Conservation (phyloP, 768 basidiomycete genomes). For the Suillus spraguei region DNA sequence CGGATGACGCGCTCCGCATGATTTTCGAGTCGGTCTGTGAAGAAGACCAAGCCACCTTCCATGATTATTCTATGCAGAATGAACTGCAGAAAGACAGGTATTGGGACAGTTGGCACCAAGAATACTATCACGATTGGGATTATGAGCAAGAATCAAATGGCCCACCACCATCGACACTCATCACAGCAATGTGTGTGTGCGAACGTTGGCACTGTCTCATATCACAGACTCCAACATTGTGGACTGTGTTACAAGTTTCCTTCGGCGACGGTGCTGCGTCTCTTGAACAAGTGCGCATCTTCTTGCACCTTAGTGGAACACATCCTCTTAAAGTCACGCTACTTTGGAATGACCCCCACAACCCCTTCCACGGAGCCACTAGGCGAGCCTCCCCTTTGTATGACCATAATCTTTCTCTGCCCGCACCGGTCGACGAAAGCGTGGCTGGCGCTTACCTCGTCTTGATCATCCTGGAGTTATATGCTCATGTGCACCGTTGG, state of each 20-base stretch:
- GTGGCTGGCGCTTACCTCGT: neutral
- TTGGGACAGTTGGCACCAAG: neutral
- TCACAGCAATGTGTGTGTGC: neutral
- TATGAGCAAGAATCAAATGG: neutral
- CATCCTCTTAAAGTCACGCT: neutral
- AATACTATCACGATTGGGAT: neutral
- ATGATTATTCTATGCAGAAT: neutral
- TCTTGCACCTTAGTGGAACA: neutral
- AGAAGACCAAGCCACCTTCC: constrained; percentile 1
- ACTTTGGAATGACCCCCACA: neutral
- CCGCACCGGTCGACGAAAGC: neutral
- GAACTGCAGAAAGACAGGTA: neutral
- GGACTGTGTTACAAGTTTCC: neutral
- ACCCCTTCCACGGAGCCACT: neutral
- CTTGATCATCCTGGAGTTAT: neutral
- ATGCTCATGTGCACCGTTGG: constrained; percentile 1
- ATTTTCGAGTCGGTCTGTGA: neutral
- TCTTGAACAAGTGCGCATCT: neutral
- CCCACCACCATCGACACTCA: neutral
- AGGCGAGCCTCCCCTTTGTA: neutral
- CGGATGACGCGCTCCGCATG: neutral
- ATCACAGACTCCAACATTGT: neutral
- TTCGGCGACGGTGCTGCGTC: neutral
- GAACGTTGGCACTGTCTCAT: neutral
- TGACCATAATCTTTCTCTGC: neutral